These are phyloP conservation scores for Plantago coronopus DNA, from an alignment of 305 asterid species.

Conservation along the genomic window DNA sequence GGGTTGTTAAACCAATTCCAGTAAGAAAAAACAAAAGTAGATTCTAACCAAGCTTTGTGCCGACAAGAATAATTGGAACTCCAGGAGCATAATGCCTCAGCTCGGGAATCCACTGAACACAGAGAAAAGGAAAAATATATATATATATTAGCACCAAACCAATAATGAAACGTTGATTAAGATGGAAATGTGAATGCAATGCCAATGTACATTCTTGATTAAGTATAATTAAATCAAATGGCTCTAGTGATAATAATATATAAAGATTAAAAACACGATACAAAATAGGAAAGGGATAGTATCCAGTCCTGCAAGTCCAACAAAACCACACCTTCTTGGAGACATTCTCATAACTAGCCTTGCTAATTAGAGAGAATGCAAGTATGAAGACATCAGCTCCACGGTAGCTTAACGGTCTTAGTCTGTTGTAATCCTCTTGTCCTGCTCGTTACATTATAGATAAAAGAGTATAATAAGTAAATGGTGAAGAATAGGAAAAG, in stretches of 20 bases:
- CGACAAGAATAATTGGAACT: conserved; percentile 58
- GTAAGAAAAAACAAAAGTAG: conserved; percentile 20
- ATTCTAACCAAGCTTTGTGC: conserved; percentile 59
- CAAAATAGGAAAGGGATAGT: neutral
- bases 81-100: conserved; percentile 68
- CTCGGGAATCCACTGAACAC: conserved; percentile 60
- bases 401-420: conserved; percentile 56
- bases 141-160: conserved; percentile 13
- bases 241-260: neutral
- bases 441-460: conserved; percentile 32
- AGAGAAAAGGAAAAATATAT: conserved; percentile 16
- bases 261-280: neutral
- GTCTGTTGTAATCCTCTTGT: conserved; percentile 57
- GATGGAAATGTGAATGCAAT: conserved; percentile 10
- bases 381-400: conserved; percentile 62
- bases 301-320: conserved; percentile 5
- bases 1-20: conserved; percentile 1
- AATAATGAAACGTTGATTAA: conserved; percentile 1
- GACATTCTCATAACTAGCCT: conserved; percentile 58
- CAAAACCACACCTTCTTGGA: conserved; percentile 42
- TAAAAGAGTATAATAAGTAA: conserved; percentile 19
- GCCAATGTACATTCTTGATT: neutral
- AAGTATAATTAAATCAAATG: neutral
- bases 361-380: conserved; percentile 54
- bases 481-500: neutral